Evolutionary conservation across 1,284 basidiomycete genomes (phyloP), one percentile per base, ranked within the genome.

Genomic region (Sutorius eximius): DNA sequence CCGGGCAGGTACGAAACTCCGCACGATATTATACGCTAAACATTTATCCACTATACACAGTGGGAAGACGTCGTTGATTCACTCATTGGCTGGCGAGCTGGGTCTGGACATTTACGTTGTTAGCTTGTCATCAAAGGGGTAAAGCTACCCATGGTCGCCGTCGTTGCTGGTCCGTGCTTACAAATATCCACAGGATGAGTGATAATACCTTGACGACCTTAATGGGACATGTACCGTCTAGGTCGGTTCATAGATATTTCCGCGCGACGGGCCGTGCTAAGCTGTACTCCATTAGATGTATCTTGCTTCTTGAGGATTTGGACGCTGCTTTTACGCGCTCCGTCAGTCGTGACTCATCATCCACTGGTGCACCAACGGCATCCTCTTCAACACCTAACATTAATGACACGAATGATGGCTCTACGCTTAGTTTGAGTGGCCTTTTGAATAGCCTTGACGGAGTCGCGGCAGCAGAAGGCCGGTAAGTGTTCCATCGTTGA

Each of bases 51-150:
- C 53, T 42, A 42, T 49, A 20, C 42, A 43, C 67, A 89, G 88
- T 69, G 91, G 91, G 58, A 92, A 92, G 73, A 90, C 89, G 33
- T 90, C 87, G 18, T 75, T 90, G 49, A 90, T 93, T 65, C 90
- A 92, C 68, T 92, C 91, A 6, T 73, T 94, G 56, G 92, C 92
- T 45, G 89, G 90, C 49, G 90, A 93, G 67, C 78, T 94, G 38
- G 84, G 86, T n/a, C 78, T 93, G 29, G 91, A 93, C 71, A 92
- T 95, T 60, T 94, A 93, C 67, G 89, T 92, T 49, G 83, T 94
- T 59, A 91, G 87, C 51, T 75, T 95, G 49, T 91, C 89, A 44
- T 84, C 87, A 38, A 92, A 91, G 70, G 89, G 88, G 89, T 89
- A 74, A 61, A 81, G 52, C n/a, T 63, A 48, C 56, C 48, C 15